Conservation (phyloP, 1,139 yeast genomes). For the Candida sojae region DNA sequence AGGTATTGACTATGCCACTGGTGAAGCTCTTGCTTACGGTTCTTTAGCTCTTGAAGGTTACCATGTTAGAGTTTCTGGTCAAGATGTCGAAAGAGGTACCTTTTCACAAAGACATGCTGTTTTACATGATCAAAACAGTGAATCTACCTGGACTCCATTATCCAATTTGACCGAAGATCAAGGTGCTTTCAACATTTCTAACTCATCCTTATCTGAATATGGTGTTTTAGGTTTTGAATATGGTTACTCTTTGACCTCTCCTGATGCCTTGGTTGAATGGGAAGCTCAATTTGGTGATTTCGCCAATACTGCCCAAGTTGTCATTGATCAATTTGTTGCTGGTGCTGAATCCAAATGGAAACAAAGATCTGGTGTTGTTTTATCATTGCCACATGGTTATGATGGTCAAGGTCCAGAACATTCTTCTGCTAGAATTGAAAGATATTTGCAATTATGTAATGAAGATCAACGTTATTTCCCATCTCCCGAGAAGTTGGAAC, state of each 20-base stretch:
- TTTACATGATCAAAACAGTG: slow-evolving; percentile 91
- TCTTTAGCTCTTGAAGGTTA: slow-evolving; percentile 90
- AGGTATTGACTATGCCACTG: slow-evolving; percentile 91
- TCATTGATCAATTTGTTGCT: slow-evolving; percentile 94
- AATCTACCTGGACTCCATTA: slow-evolving; percentile 81
- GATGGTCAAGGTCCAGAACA: slow-evolving; percentile 99
- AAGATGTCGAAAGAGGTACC: slow-evolving; percentile 99
- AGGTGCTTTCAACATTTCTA: slow-evolving; percentile 85
- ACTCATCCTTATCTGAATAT: slow-evolving; percentile 97
- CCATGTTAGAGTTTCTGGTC: slow-evolving; percentile 97
- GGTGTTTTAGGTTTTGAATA: slow-evolving; percentile 99
- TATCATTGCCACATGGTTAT: slow-evolving; percentile 98
- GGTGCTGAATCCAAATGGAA: slow-evolving; percentile 99
- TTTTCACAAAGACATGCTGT: slow-evolving; percentile 99
- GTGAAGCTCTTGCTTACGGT: slow-evolving; percentile 98
- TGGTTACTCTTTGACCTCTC: slow-evolving; percentile 96
- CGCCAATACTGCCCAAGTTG: slow-evolving; percentile 98
- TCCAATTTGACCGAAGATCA: slow-evolving; percentile 77
- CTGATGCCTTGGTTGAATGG: slow-evolving; percentile 96
- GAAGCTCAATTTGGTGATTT: slow-evolving; percentile 99
- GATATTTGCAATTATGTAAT: slow-evolving; percentile 93
- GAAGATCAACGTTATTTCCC: slow-evolving; percentile 98
- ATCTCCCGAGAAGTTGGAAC: slow-evolving; percentile 77
- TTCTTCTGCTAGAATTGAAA: slow-evolving; percentile 96
- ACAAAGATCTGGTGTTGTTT: slow-evolving; percentile 95